Evolutionary conservation across 148 eudicot species (phyloP).

Genomic region (Rhododendron molle): DNA sequence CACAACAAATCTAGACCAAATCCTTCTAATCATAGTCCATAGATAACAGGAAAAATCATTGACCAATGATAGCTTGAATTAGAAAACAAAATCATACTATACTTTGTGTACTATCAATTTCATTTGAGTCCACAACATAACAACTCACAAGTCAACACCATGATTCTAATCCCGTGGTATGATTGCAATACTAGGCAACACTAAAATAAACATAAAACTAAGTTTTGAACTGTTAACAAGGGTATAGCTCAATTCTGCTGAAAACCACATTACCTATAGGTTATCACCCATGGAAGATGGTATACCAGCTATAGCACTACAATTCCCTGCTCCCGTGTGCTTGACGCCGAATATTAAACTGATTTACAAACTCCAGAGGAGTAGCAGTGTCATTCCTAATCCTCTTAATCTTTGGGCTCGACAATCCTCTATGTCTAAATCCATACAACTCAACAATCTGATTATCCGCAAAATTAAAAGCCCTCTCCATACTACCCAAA

Average conservation of each 20-base stretch:
- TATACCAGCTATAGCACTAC: conserved; percentile 21
- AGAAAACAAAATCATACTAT: background rate
- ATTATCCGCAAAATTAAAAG: conserved; percentile 76
- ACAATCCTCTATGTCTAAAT: conserved; percentile 56
- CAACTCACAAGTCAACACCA: background rate
- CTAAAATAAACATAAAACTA: background rate
- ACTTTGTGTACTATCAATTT: background rate
- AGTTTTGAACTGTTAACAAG: background rate
- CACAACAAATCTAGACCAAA: background rate
- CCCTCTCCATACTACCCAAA: conserved; percentile 69
- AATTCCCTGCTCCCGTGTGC: conserved; percentile 20
- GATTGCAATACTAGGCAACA: conserved; percentile 4
- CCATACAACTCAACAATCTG: conserved; percentile 70
- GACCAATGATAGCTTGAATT: background rate
- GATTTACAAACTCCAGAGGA: conserved; percentile 49
- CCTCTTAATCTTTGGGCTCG: conserved; percentile 58
- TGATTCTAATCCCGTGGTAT: background rate
- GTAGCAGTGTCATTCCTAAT: conserved; percentile 45
- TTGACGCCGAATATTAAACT: conserved; percentile 37
- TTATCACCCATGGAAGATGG: background rate
- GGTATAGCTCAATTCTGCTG: background rate
- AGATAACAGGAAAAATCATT: background rate
- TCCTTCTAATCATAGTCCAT: no score
- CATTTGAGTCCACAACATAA: background rate
- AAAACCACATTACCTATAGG: conserved; percentile 14